Evolutionary conservation across 192 early-diverging fungal genomes (phyloP).

Genomic region (Podila horticola): DNA sequence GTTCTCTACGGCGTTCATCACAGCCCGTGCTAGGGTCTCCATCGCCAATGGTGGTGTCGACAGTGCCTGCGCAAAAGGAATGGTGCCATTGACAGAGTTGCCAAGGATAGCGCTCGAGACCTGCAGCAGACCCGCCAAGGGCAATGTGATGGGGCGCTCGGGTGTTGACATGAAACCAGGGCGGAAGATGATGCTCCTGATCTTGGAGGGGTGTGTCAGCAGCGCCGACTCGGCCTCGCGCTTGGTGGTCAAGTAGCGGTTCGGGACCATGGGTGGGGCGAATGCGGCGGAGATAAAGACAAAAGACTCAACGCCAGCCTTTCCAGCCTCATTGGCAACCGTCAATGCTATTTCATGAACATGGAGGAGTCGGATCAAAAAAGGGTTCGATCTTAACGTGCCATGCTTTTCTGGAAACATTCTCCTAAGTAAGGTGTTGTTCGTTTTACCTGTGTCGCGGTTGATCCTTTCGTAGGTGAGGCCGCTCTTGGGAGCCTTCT

Average conservation of each 20-base stretch:
- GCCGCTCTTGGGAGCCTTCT: conserved; percentile 29
- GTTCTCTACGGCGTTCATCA: conserved; percentile 53
- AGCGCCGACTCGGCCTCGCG: conserved; percentile 73
- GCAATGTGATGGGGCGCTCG: conserved; percentile 64
- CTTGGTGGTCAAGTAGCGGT: conserved; percentile 79
- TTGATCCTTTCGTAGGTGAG: conserved; percentile 73
- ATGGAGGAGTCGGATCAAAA: not conserved
- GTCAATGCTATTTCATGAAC: conserved; percentile 55
- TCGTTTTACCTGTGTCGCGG: conserved; percentile 72
- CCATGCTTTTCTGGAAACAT: not conserved
- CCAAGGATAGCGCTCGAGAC: conserved; percentile 54
- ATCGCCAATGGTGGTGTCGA: conserved; percentile 57
- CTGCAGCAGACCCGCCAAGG: conserved; percentile 65
- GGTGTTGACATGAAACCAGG: conserved; percentile 71
- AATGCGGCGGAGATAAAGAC: conserved; percentile 77
- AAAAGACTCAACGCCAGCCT: conserved; percentile 63
- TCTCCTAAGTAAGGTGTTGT: not conserved
- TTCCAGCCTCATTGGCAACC: conserved; percentile 63
- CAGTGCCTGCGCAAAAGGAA: conserved; percentile 56
- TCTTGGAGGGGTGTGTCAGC: conserved; percentile 50
- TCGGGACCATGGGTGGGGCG: conserved; percentile 67
- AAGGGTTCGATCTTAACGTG: not conserved
- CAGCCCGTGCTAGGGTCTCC: conserved; percentile 58
- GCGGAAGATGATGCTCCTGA: conserved; percentile 57
- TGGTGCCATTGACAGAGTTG: conserved; percentile 51